These are phyloP conservation scores for Amylostereum areolatum DNA, from an alignment of 1,284 basidiomycete species.

Conservation along the genomic window DNA sequence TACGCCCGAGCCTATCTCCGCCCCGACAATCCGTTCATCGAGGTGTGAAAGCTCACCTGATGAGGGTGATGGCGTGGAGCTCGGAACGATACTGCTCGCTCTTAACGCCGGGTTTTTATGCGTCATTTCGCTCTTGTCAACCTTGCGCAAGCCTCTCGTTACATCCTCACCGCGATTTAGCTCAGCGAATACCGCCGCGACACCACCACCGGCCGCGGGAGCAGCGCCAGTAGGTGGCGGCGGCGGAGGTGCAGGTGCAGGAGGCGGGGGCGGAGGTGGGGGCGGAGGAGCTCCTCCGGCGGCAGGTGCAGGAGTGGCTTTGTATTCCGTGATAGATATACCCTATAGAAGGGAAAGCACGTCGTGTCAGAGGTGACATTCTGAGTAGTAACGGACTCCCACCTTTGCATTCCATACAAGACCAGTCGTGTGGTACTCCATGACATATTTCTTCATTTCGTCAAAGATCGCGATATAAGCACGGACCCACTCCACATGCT, in stretches of 20 bases:
- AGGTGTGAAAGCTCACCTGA: slow-evolving; percentile 7
- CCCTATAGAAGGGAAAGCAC: slow-evolving; percentile 40
- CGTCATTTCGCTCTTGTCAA: slow-evolving; percentile 95
- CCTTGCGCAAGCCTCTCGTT: slow-evolving; percentile 88
- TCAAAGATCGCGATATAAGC: slow-evolving; percentile 72
- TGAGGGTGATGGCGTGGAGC: slow-evolving; percentile 13
- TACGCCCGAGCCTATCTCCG: not conserved
- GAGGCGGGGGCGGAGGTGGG: slow-evolving; percentile 49
- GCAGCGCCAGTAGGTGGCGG: slow-evolving; percentile 34
- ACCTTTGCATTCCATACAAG: slow-evolving; percentile 88
- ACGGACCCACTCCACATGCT: slow-evolving; percentile 87
- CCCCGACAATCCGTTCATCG: too few relatives aligned
- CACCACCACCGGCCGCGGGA: slow-evolving; percentile 46
- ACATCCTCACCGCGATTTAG: slow-evolving; percentile 89
- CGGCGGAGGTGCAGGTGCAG: slow-evolving; percentile 45
- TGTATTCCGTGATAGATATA: slow-evolving; percentile 52
- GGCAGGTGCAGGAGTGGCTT: slow-evolving; percentile 26
- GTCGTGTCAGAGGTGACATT: not conserved
- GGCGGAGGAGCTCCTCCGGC: slow-evolving; percentile 28
- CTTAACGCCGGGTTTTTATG: slow-evolving; percentile 95
- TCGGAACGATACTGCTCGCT: slow-evolving; percentile 59
- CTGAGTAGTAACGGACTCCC: slow-evolving; percentile 12
- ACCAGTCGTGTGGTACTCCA: slow-evolving; percentile 86
- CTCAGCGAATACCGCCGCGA: slow-evolving; percentile 87
- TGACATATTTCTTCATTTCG: slow-evolving; percentile 77